Conservation (phyloP, 129 eudicot genomes). For the Sambucus nigra region DNA sequence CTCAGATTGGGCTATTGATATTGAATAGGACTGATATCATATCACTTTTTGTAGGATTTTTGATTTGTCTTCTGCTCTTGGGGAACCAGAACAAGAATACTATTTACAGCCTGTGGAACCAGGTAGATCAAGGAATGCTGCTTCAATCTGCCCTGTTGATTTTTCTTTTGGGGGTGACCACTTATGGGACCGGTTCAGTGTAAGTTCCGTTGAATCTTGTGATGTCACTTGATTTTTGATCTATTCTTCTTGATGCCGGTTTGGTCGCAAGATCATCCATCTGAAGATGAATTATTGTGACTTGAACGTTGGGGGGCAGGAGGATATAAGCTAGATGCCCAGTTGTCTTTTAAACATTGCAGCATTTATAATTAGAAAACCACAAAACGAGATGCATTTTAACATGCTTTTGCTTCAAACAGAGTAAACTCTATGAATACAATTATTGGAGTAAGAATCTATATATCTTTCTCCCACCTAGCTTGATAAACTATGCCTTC, state of each 20-base stretch:
- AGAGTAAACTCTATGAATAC: too few species aligned
- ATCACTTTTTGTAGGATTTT: conserved; percentile 46
- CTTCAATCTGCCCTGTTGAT: conserved; percentile 83
- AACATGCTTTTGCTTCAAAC: too few species aligned
- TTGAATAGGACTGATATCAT: conserved; percentile 3
- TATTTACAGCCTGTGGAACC: conserved; percentile 79
- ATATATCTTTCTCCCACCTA: too few species aligned
- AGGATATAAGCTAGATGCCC: background rate
- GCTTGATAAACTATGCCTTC: too few species aligned
- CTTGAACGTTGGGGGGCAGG: too few species aligned
- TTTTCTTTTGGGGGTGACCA: conserved; percentile 93
- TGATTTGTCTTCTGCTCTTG: conserved; percentile 61
- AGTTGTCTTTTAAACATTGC: background rate
- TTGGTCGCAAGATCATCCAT: background rate
- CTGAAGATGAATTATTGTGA: background rate
- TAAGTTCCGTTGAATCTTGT: conserved; percentile 21
- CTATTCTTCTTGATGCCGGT: background rate
- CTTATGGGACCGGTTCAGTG: conserved; percentile 95
- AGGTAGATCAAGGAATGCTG: conserved; percentile 62
- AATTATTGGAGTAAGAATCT: too few species aligned
- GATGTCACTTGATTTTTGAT: background rate
- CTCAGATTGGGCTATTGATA: background rate
- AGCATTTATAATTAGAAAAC: background rate
- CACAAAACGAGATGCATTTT: background rate
- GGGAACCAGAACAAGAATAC: conserved; percentile 84